Base-by-base conservation (phyloP, 768 basidiomycete species). In the Russula sp. region DNA sequence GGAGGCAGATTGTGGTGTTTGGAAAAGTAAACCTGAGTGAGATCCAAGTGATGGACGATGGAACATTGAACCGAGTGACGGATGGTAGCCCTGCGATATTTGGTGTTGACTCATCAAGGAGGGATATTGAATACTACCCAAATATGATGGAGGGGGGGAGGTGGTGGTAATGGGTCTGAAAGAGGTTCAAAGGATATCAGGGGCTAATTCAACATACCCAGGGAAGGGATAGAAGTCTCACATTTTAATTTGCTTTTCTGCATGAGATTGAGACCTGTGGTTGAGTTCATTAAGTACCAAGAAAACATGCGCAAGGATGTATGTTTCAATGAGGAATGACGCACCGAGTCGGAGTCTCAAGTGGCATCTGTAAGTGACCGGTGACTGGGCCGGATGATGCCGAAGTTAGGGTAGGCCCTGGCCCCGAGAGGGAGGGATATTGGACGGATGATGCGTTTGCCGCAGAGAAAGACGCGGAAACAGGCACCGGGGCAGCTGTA, bases 81-180 rank as follows among this genome's bases (percentile, higher is more conserved):
- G 89, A 29, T 79, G 80, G 68, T 92, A 92, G 42, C 90, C 90
- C 68, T 92, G 90, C 54, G 74, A 78, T 59, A 83, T 79, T 71
- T 92, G 90, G 61, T 92, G 90, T 59, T 81, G 81, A 1, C 85
- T 84, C 90, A 92, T 92, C 38, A 91, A 80, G 16, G 81, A 76
- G 1, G 88, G 88, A 67, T 88, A 88, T 38, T 78, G 78, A 57
- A 86, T 73, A 20, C 75, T 69, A 16, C 75, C 73, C 18, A 77
- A 73, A 39, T 78, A 76, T 6, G 78, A 76, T 16, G 84, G 81
- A n/a, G 83, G 77, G 5, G 86, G 83, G 35, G 88, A 86, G 10
- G 88, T 89, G 0, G 86, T 87, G 1, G 87, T 89, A 50, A 86
- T 75, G 39, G 86, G 85, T 18, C 67, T 64, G 55, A 47, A n/a